Base-by-base conservation (phyloP, 192 early-diverging fungal species). In the Entrophospora sp. region DNA sequence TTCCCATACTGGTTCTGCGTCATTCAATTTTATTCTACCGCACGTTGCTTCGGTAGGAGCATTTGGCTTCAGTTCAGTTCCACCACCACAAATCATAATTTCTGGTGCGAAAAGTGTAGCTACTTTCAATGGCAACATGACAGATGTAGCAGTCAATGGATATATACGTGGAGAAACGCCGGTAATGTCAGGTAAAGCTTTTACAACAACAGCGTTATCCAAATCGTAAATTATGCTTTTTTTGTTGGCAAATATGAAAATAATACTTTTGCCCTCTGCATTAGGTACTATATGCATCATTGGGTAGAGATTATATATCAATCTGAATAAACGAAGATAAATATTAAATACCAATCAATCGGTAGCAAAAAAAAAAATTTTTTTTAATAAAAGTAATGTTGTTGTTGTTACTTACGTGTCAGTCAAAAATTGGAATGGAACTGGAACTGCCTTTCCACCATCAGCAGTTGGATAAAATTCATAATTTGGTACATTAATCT, bases 51-150 rank as follows among this genome's bases (percentile, higher is more conserved):
- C 75, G 1, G 80, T 72, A 44, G 64, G 40, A 20, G 72, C 63
- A 20, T 35, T 56, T 9, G 46, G 44, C 13, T 28, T 38, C 20
- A 60, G 53, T 13, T 64, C 68, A 34, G 76, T 58, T 16, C 71
- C 72, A 37, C 85, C 85, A 32, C 85, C 85, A 53, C 85, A 87
- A 32, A 87, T 68, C 32, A 87, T 64, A 10, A 87, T 69, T 63
- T 80, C 75, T 4, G 77, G 73, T 8, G 70, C 71, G 59, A 83
- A 82, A 66, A 83, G 72, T 37, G 81, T 82, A 31, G 58, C 66
- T 0, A 83, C 76, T 16, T 72, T 68, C 46, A 87, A 34, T 2
- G 85, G 83, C 10, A 87, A 62, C 68, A 87, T 60, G 2, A 81
- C 68, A 2, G 78, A 77, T 10, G 79, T 73, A 4, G 79, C 83